phyloP scores from a whole-genome alignment of 139 green algal species.

The Tetradesmus obliquus region DNA sequence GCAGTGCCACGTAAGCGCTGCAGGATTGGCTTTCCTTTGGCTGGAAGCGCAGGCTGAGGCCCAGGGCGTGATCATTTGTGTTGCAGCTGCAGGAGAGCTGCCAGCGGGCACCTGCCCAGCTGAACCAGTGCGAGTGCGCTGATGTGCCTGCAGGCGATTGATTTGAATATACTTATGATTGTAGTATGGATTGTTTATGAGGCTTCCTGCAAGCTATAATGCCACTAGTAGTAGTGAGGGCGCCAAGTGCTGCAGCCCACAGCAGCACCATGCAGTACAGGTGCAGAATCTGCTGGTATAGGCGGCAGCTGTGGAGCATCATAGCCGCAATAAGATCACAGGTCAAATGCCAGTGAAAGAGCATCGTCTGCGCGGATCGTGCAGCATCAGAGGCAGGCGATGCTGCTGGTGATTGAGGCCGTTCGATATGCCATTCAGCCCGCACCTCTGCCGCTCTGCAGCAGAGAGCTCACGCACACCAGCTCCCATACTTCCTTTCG shows the following conservation, averaged over 20 bases:
- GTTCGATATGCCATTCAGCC: background rate
- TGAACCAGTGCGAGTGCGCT: constrained; percentile 23
- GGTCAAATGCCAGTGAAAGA: no score
- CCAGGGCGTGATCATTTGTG: background rate
- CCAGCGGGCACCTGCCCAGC: background rate
- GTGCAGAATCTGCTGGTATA: no score
- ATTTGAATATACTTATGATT: no score
- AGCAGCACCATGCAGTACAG: no score
- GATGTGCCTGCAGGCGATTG: background rate
- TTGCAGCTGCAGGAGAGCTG: background rate
- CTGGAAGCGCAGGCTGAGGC: background rate
- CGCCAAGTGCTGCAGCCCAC: no score
- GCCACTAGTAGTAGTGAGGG: no score
- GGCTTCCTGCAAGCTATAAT: no score
- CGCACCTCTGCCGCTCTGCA: background rate
- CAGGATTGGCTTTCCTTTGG: background rate
- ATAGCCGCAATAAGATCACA: no score
- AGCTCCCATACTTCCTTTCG: constrained; percentile 25
- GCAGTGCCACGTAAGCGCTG: constrained; percentile 1
- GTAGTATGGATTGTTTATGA: no score
- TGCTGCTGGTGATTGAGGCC: background rate
- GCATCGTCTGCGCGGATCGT: no score
- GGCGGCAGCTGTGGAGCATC: no score
- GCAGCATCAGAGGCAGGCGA: background rate
- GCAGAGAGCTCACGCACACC: background rate